Conservation (phyloP, 2,329 filamentous ascomycete genomes). For the Apiospora rasikravindrae region DNA sequence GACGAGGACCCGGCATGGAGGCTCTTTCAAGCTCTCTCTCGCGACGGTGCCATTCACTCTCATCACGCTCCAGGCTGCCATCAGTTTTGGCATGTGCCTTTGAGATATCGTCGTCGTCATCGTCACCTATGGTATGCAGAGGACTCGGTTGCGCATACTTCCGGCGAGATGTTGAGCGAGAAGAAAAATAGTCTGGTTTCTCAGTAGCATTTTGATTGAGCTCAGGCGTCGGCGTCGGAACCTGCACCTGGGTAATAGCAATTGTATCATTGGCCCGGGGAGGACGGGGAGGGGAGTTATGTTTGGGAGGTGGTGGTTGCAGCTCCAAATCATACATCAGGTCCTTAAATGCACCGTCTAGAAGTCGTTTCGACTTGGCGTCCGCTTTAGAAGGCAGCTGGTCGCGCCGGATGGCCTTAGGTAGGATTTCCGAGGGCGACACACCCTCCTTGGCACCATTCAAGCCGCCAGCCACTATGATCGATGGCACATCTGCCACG, state of each 20-base stretch:
- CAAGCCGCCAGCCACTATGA: slow-evolving; percentile 52
- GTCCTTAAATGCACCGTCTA: slow-evolving; percentile 64
- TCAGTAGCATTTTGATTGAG: not conserved
- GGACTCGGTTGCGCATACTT: not conserved
- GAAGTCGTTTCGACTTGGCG: slow-evolving; percentile 59
- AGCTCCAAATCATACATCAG: slow-evolving; percentile 38
- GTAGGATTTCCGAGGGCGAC: slow-evolving; percentile 70
- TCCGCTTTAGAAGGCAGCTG: slow-evolving; percentile 70
- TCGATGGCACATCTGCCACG: slow-evolving; percentile 72
- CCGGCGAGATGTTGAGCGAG: not conserved
- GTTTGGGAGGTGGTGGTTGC: not conserved
- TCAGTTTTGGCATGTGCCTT: not conserved
- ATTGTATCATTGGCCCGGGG: not conserved
- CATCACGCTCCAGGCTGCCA: not conserved
- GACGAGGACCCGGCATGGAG: not conserved
- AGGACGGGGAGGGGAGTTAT: not conserved
- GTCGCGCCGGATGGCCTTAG: slow-evolving; percentile 76
- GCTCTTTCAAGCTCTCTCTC: slow-evolving; percentile 1
- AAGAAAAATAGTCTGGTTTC: not conserved
- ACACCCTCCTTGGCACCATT: slow-evolving; percentile 42
- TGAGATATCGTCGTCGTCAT: not conserved
- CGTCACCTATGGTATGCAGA: not conserved
- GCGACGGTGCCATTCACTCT: not conserved
- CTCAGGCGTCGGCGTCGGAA: not conserved
- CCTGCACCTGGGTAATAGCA: not conserved